These are phyloP conservation scores for Dictyostelium intermedium DNA, from an alignment of 78 protist genomes.

Conservation along the genomic window DNA sequence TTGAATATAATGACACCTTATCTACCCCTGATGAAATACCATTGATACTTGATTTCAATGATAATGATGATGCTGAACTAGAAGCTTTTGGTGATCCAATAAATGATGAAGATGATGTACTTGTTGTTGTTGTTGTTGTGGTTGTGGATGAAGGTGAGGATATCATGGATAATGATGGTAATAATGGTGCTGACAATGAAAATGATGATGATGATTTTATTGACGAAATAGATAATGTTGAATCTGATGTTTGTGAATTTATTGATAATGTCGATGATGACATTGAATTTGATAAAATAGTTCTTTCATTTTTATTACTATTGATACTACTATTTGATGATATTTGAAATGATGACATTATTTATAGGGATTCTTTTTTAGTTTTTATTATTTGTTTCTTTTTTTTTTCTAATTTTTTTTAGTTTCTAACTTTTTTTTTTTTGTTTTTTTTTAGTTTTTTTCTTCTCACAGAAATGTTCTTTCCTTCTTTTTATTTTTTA, in stretches of 20 bases:
- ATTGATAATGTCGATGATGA: slow-evolving; percentile 6
- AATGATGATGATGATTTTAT: background rate
- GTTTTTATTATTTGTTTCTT: background rate
- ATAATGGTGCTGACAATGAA: slow-evolving; percentile 17
- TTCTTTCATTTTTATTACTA: background rate
- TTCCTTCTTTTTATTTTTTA: background rate
- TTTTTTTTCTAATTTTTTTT: background rate
- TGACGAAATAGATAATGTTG: background rate
- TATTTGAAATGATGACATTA: background rate
- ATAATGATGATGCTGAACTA: background rate
- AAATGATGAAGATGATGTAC: background rate
- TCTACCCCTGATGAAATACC: slow-evolving; percentile 41
- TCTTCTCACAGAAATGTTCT: background rate
- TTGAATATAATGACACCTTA: slow-evolving; percentile 26
- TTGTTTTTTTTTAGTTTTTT: too few relatives aligned
- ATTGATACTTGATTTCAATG: slow-evolving; percentile 10
- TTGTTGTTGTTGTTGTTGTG: background rate
- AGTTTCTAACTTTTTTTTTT: too few relatives aligned
- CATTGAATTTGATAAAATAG: background rate
- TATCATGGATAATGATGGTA: background rate
- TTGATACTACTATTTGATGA: background rate
- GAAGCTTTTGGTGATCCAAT: slow-evolving; percentile 4
- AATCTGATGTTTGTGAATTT: background rate
- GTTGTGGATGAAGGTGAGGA: background rate
- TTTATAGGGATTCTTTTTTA: too few relatives aligned